Evolutionary conservation across 257 asterid genomes (phyloP), one percentile per base, ranked within the genome.

Genomic region (Henckelia pumila): DNA sequence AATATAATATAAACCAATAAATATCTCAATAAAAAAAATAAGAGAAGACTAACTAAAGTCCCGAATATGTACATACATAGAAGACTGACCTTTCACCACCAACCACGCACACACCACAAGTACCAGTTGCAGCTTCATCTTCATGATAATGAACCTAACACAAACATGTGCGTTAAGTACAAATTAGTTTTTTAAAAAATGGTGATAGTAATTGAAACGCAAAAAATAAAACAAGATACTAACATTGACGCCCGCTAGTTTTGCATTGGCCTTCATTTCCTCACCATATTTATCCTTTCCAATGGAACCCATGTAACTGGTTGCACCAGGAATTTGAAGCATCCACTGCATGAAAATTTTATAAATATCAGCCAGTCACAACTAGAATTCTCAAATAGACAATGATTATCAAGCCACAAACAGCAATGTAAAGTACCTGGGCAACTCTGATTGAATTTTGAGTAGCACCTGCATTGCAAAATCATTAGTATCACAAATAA

Each of bases 361-460:
- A 66, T n/a, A 78, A 40, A 66, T 58, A 47, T n/a, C 37, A 56
- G 35, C 28, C 5, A 37, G 59, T 21, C 11, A 9, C 37, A 7
- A 59, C 37, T 64, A 25, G 29, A 55, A n/a, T 8, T 11, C 30
- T 6, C 10, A 56, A 13, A 53, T 30, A 17, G 29, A n/a, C 63
- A 61, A 58, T 16, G 22, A 61, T 58, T 44, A 57, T 47, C 24
- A 67, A 61, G 61, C 25, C 61, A 29, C 24, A 74, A 57, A 47
- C 50, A 50, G 59, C 23, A 64, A 68, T 55, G 47, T 37, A 16
- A 61, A 40, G 24, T 74, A 91, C 99, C 93, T 94, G 98, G 66
- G 97, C 97, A 75, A 94, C 95, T 83, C 95, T 82, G 71, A 94
- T 94, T 64, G 98, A 87, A 71, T 94, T 94, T 68, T 91, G 99